phyloP scores from a whole-genome alignment of 768 basidiomycete genomes.

The Lactarius tabidus region DNA sequence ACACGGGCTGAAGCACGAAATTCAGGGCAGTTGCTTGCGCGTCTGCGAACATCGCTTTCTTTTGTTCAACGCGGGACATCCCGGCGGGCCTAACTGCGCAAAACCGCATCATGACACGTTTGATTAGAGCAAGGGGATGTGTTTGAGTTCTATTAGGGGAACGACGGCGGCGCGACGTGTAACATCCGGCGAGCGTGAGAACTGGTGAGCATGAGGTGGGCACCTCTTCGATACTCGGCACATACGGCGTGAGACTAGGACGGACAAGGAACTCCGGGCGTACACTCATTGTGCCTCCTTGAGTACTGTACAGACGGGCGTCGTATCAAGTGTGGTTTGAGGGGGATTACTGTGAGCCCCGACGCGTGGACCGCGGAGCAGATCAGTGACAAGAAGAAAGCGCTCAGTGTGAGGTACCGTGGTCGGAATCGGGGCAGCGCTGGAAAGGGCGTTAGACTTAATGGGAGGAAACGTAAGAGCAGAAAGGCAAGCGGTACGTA shows the following conservation, averaged over 20 bases:
- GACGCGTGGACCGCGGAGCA: slow-evolving; percentile 10
- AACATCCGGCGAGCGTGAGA: slow-evolving; percentile 13
- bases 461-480: slow-evolving; percentile 10
- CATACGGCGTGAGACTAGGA: not conserved
- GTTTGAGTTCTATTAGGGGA: slow-evolving; percentile 10
- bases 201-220: not conserved
- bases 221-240: not conserved
- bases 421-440: slow-evolving; percentile 6
- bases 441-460: slow-evolving; percentile 6
- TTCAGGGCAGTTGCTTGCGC: slow-evolving; percentile 10
- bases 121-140: slow-evolving; percentile 13
- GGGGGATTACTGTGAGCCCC: not conserved
- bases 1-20: slow-evolving; percentile 18
- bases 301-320: not conserved
- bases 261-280: not conserved
- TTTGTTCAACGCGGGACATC: slow-evolving; percentile 10
- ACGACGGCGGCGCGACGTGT: slow-evolving; percentile 7
- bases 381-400: not conserved
- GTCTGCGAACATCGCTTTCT: slow-evolving; percentile 6
- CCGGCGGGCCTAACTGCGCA: slow-evolving; percentile 17
- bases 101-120: slow-evolving; percentile 21
- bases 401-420: slow-evolving; percentile 9
- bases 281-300: not conserved
- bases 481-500: slow-evolving; percentile 1
- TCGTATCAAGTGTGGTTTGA: not conserved